These are phyloP conservation scores for Pythium guiyangense DNA, from an alignment of 352 stramenopile species.

Conservation along the genomic window DNA sequence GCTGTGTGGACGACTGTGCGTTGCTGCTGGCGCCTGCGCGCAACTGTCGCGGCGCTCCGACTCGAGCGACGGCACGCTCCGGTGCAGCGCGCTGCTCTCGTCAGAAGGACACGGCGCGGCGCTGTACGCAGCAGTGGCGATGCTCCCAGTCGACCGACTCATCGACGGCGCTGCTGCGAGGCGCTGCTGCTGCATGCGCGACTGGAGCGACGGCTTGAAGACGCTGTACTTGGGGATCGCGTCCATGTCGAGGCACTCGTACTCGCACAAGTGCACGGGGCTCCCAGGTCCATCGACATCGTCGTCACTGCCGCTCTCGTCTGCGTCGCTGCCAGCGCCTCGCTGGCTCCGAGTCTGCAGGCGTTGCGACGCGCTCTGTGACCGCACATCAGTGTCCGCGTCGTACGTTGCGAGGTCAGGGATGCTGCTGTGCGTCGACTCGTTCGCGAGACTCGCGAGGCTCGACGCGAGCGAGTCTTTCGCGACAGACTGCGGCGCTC, in stretches of 20 bases:
- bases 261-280: slow-evolving; percentile 54
- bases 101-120: no score
- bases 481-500: slow-evolving; percentile 18
- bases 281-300: slow-evolving; percentile 27
- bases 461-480: slow-evolving; percentile 27
- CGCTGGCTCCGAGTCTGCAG: neutral
- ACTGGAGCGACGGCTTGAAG: no score
- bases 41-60: no score
- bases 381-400: neutral
- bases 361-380: neutral
- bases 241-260: slow-evolving; percentile 69
- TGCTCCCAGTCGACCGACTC: no score
- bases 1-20: no score
- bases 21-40: no score
- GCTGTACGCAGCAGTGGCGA: no score
- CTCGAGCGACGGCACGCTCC: no score
- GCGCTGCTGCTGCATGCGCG: neutral
- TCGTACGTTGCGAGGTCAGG: slow-evolving; percentile 6
- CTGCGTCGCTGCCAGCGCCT: no score
- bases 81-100: no score
- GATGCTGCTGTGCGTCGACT: slow-evolving; percentile 17
- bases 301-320: neutral
- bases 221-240: slow-evolving; percentile 68
- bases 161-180: no score
- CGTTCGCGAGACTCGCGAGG: slow-evolving; percentile 21